Evolutionary conservation across 2,329 filamentous ascomycete genomes (phyloP), one percentile per base, ranked within the genome.

Genomic region (Pezicula rhizophila): DNA sequence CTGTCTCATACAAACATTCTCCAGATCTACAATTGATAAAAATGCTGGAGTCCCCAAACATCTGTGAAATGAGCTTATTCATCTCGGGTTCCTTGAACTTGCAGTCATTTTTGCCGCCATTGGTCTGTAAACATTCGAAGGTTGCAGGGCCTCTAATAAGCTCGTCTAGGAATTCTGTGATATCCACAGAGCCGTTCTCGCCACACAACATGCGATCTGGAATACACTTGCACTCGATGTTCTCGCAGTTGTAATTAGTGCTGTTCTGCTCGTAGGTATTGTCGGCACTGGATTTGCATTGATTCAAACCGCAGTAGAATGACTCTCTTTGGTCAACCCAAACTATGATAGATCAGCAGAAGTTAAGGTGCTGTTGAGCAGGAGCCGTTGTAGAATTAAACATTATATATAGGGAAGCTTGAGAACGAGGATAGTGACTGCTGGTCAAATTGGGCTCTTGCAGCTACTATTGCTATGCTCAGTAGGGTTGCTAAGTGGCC

Each of bases 311-410:
- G 71, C 95, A 99, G 69, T 95, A 99, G 74, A 99, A 99, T 1
- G 93, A 97, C 70, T 99, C 93, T 54, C 80, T 76, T 58, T 92
- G 80, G 59, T 95, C 91, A 42, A 99, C 89, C 92, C 93, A 99
- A 70, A 99, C 87, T 91, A 58, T 44, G 31, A 5, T 18, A 50
- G 26, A 54, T 71, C 51, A 46, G 40, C 40, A 15, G n/a, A 26
- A 14, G 6, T 58, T 41, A 53, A 48, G 28, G 46, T 44, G 42
- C 44, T 35, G 11, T 12, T 31, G 11, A 7, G 7, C 28, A 31
- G 8, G 28, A 4, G 28, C 28, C 8, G 11, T 10, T 31, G 28
- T 10, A 31, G 28, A 31, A 31, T 2, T 2, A 4, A 10, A 31
- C 2, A 31, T 31, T 5, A 12, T 12, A 11, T 10, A 12, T 31